Conservation (phyloP, 78 protist genomes). For the Dictyostelium capitatum region DNA sequence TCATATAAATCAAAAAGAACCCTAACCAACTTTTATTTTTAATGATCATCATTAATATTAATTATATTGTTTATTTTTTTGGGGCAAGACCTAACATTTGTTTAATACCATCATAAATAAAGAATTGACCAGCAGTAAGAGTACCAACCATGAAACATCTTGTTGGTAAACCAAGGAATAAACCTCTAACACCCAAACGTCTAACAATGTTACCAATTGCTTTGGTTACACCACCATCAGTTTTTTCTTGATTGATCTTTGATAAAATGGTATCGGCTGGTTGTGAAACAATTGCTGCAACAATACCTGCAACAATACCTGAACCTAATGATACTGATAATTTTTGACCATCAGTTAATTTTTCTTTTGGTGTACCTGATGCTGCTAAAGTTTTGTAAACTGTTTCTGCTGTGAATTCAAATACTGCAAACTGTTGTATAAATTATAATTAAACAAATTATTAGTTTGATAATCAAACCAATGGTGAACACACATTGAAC, state of each 20-base stretch:
- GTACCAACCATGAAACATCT: slow-evolving; percentile 83
- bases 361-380: slow-evolving; percentile 44
- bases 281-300: slow-evolving; percentile 96
- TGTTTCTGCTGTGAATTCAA: slow-evolving; percentile 84
- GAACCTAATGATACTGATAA: slow-evolving; percentile 91
- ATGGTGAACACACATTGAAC: no score
- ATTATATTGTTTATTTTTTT: no score
- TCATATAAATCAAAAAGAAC: no score
- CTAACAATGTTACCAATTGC: slow-evolving; percentile 74
- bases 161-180: slow-evolving; percentile 75
- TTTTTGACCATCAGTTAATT: slow-evolving; percentile 75
- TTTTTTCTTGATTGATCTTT: slow-evolving; percentile 77
- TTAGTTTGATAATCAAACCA: no score
- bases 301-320: slow-evolving; percentile 95
- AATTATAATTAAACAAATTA: no score
- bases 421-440: slow-evolving; percentile 87
- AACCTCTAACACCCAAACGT: slow-evolving; percentile 71
- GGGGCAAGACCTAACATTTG: slow-evolving; percentile 24
- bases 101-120: slow-evolving; percentile 76
- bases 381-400: slow-evolving; percentile 66
- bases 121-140: slow-evolving; percentile 59
- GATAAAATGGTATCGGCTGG: slow-evolving; percentile 96
- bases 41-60: no score
- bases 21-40: no score
- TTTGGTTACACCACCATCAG: slow-evolving; percentile 76